phyloP scores from a whole-genome alignment of 1,284 basidiomycete species.

The Fomitopsis betulina region DNA sequence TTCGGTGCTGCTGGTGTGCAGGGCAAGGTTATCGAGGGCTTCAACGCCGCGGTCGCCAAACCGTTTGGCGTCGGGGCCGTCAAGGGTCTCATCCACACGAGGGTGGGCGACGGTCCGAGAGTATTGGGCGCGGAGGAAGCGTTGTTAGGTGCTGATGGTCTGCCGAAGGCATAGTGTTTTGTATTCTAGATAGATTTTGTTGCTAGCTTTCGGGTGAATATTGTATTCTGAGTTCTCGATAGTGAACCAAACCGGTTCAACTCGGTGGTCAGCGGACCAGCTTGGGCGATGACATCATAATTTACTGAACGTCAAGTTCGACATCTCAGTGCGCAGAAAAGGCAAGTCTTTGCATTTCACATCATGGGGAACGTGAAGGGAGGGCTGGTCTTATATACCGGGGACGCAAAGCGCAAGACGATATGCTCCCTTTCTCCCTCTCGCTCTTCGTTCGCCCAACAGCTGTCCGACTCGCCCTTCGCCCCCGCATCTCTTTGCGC shows the following conservation, averaged over 20 bases:
- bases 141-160: conserved; percentile 51
- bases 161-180: conserved; percentile 39
- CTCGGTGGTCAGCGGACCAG: not conserved
- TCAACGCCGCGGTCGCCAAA: conserved; percentile 76
- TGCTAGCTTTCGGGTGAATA: not conserved
- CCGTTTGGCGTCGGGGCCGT: conserved; percentile 74
- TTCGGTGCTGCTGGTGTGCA: conserved; percentile 41
- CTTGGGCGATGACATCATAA: not conserved
- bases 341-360: not conserved
- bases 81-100: conserved; percentile 86
- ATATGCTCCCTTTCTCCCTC: not conserved
- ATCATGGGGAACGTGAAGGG: conserved; percentile 2
- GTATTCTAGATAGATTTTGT: not conserved
- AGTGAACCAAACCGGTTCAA: not conserved
- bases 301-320: not conserved
- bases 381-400: not conserved
- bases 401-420: not conserved
- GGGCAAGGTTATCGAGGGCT: conserved; percentile 58
- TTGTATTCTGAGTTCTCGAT: not conserved
- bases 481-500: not conserved
- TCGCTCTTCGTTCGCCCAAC: not conserved
- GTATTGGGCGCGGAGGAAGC: conserved; percentile 50
- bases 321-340: not conserved
- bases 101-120: conserved; percentile 88
- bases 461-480: not conserved